phyloP scores from a whole-genome alignment of 495 filamentous ascomycete genomes.

The Immersiella caudata region DNA sequence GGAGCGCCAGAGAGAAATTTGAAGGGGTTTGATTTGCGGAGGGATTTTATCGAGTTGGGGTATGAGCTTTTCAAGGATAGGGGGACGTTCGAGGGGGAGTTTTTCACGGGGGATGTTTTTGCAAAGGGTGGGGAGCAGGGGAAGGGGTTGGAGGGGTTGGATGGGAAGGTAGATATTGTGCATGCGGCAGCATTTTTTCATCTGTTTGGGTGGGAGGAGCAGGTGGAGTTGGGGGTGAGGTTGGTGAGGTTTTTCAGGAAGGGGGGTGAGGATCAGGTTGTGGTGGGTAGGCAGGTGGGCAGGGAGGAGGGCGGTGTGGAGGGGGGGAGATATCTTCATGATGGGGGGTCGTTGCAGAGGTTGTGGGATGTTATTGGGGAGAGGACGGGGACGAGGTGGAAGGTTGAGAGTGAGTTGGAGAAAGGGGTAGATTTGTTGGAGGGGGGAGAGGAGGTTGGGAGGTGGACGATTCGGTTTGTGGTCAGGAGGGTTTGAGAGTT shows the following conservation, averaged over 20 bases:
- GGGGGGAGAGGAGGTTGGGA: slow-evolving; percentile 10
- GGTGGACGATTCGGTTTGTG: not conserved
- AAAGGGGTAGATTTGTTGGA: slow-evolving; percentile 15
- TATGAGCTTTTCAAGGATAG: slow-evolving; percentile 56
- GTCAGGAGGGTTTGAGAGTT: not conserved
- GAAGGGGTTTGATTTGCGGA: slow-evolving; percentile 50
- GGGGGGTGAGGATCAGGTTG: slow-evolving; percentile 38
- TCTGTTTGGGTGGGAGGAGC: slow-evolving; percentile 58
- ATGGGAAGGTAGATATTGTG: slow-evolving; percentile 57
- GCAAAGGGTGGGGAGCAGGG: too few species aligned
- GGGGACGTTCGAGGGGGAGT: slow-evolving; percentile 46
- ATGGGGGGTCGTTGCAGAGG: slow-evolving; percentile 43
- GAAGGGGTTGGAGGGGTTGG: slow-evolving; percentile 29
- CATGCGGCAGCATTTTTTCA: slow-evolving; percentile 62
- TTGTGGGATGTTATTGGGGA: slow-evolving; percentile 52
- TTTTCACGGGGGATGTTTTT: slow-evolving; percentile 58
- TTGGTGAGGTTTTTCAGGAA: slow-evolving; percentile 50
- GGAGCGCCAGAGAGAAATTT: slow-evolving; percentile 46
- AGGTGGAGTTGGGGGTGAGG: slow-evolving; percentile 50
- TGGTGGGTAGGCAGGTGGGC: slow-evolving; percentile 51
- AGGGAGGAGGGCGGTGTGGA: slow-evolving; percentile 27
- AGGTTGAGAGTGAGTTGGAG: slow-evolving; percentile 39
- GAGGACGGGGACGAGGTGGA: slow-evolving; percentile 46
- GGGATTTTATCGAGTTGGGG: slow-evolving; percentile 55
- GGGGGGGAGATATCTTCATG: slow-evolving; percentile 44